Evolutionary conservation across 139 green algal genomes (phyloP).

Genomic region (Chlorella ohadii): DNA sequence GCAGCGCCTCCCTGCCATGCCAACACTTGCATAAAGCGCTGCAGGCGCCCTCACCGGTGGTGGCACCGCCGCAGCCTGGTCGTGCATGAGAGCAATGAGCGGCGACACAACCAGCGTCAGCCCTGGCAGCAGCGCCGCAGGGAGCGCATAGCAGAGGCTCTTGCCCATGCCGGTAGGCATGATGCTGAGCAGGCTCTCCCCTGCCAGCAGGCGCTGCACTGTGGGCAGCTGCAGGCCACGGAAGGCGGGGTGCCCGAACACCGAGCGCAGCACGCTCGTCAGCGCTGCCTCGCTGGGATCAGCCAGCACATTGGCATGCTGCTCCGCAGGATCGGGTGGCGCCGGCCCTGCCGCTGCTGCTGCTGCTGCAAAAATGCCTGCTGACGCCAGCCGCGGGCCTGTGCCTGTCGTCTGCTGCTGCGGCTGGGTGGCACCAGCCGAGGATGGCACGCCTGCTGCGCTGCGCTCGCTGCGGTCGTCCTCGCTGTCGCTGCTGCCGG

Average conservation of each 20-base stretch:
- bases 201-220: slow-evolving; percentile 73
- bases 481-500: slow-evolving; percentile 26
- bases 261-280: slow-evolving; percentile 43
- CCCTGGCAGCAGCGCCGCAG: slow-evolving; percentile 82
- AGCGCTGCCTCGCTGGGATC: slow-evolving; percentile 58
- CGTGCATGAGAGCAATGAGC: slow-evolving; percentile 91
- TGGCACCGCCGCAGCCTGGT: slow-evolving; percentile 89
- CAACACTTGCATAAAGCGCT: too few species aligned
- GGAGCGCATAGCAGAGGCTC: slow-evolving; percentile 93
- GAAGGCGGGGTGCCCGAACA: slow-evolving; percentile 75
- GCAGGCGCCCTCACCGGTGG: slow-evolving; percentile 1
- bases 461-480: slow-evolving; percentile 2
- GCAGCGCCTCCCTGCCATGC: too few species aligned
- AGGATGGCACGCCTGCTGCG: slow-evolving; percentile 30
- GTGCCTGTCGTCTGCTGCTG: not conserved
- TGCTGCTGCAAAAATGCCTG: not conserved
- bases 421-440: not conserved
- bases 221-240: slow-evolving; percentile 82
- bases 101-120: slow-evolving; percentile 89
- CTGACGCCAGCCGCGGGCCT: not conserved
- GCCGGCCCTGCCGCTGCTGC: not conserved
- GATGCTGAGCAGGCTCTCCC: slow-evolving; percentile 79
- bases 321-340: slow-evolving; percentile 33
- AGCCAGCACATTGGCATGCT: slow-evolving; percentile 38
- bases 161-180: slow-evolving; percentile 93